Base-by-base conservation (phyloP, 1,284 basidiomycete species). In the Rhizopogon parksii region DNA sequence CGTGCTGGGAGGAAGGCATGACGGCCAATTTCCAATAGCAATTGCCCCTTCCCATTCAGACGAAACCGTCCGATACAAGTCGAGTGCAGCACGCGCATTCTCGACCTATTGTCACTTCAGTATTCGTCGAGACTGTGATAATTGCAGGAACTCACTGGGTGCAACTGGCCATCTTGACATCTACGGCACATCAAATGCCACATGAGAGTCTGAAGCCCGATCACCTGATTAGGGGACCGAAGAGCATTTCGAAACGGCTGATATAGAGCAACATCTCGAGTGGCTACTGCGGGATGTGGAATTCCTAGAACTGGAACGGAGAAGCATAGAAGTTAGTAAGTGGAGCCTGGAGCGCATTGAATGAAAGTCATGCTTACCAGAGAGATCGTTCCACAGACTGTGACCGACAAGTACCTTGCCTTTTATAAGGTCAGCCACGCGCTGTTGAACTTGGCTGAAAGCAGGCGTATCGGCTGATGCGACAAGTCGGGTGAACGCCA, bases 251-350 rank as follows among this genome's bases (percentile, higher is more conserved):
- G 77, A 62, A 89, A 90, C 1, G 88, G 87, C 71, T 82, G 79
- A 67, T 88, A 91, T 30, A 91, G 68, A 2, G 81, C 88, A 39
- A 88, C 84, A 59, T 91, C 88, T 50, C 88, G 78, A n/a, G 88
- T 90, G 47, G 76, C 73, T n/a, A 84, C 80, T 8, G 87, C 85
- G 21, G 81, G 78, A 66, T 90, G 88, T 11, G 85, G 83, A 53
- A 91, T 81, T n/a, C 88, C 88, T 47, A 90, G 75, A 17, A 91
- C 88, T 87, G 36, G 57, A 2, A 35, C 50, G 43, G 47, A 51
- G 27, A 40, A 56, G 57, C 40, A 50, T 47, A 19, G 36, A 39
- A 21, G 38, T 45, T 51, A 32, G 19, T 47, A 40, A 46, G 50
- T 36, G 39, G 32, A 17, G 4, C 27, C 43, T 24, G 47, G 51